Evolutionary conservation across 495 filamentous ascomycete genomes (phyloP).

Genomic region (Amphirosellinia nigrospora): DNA sequence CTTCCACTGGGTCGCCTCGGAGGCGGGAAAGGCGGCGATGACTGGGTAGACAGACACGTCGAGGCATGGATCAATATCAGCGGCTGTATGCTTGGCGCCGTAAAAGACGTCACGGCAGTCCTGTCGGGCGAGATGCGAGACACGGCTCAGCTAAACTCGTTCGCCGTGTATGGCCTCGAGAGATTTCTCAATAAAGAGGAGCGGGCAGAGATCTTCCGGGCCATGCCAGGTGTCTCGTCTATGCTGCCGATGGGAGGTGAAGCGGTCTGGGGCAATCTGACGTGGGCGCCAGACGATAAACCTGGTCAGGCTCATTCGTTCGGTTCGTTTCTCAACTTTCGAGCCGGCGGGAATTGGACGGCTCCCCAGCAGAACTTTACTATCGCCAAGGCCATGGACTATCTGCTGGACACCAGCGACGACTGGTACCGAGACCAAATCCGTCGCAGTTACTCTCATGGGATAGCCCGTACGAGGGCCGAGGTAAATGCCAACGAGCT

Average conservation of each 20-base stretch:
- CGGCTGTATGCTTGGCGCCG: slow-evolving; percentile 94
- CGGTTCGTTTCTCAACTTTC: slow-evolving; percentile 88
- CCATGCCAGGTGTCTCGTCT: slow-evolving; percentile 94
- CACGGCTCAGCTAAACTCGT: slow-evolving; percentile 95
- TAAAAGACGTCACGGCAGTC: slow-evolving; percentile 89
- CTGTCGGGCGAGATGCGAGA: slow-evolving; percentile 98
- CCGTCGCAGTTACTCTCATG: slow-evolving; percentile 78
- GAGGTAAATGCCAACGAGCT: slow-evolving; percentile 89
- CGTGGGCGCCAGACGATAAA: slow-evolving; percentile 87
- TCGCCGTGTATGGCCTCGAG: slow-evolving; percentile 95
- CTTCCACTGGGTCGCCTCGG: slow-evolving; percentile 93
- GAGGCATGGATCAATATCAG: slow-evolving; percentile 98
- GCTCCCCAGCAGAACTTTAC: slow-evolving; percentile 75
- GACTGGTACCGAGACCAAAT: slow-evolving; percentile 83
- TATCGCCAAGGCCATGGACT: slow-evolving; percentile 73
- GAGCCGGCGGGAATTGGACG: slow-evolving; percentile 61
- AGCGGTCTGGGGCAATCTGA: slow-evolving; percentile 89
- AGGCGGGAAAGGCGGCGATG: slow-evolving; percentile 81
- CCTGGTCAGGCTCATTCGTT: slow-evolving; percentile 73
- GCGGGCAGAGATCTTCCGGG: slow-evolving; percentile 90
- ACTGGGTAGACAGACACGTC: slow-evolving; percentile 90
- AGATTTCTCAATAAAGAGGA: slow-evolving; percentile 92
- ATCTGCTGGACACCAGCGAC: slow-evolving; percentile 77
- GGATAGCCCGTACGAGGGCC: slow-evolving; percentile 77
- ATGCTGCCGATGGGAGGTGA: slow-evolving; percentile 98